These are phyloP conservation scores for Plantago elongata DNA, from an alignment of 257 asterid species.

Conservation along the genomic window DNA sequence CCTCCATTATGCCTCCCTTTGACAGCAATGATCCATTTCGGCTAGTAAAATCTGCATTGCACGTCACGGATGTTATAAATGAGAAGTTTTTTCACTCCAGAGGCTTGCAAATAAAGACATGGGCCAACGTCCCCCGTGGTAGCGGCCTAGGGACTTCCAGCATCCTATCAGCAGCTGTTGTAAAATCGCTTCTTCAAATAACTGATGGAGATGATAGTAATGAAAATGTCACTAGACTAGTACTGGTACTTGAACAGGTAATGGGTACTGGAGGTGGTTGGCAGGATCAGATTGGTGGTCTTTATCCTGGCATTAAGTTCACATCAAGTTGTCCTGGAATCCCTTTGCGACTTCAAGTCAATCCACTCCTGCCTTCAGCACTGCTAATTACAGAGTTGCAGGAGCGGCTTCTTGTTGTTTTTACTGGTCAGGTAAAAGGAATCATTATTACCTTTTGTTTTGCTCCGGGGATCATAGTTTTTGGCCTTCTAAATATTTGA, in stretches of 20 bases:
- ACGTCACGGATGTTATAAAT: constrained; percentile 53
- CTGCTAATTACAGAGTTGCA: constrained; percentile 59
- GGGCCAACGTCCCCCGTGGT: constrained; percentile 98
- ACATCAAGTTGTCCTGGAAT: constrained; percentile 86
- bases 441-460: not conserved
- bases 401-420: constrained; percentile 79
- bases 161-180: constrained; percentile 91
- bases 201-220: constrained; percentile 68
- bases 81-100: constrained; percentile 34
- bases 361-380: constrained; percentile 74
- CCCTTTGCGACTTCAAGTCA: constrained; percentile 78
- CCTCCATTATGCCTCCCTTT: constrained; percentile 72
- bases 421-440: constrained; percentile 75
- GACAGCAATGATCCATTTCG: constrained; percentile 74
- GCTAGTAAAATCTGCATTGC: constrained; percentile 85
- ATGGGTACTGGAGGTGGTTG: constrained; percentile 99
- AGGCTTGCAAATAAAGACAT: constrained; percentile 73
- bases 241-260: constrained; percentile 80
- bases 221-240: constrained; percentile 84
- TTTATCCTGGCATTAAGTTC: constrained; percentile 87
- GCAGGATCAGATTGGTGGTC: constrained; percentile 98
- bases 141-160: constrained; percentile 99
- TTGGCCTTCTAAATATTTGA: not conserved
- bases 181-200: constrained; percentile 81
- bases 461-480: not conserved